Evolutionary conservation across 2,329 filamentous ascomycete genomes (phyloP).

Genomic region (Colletotrichum lupini): DNA sequence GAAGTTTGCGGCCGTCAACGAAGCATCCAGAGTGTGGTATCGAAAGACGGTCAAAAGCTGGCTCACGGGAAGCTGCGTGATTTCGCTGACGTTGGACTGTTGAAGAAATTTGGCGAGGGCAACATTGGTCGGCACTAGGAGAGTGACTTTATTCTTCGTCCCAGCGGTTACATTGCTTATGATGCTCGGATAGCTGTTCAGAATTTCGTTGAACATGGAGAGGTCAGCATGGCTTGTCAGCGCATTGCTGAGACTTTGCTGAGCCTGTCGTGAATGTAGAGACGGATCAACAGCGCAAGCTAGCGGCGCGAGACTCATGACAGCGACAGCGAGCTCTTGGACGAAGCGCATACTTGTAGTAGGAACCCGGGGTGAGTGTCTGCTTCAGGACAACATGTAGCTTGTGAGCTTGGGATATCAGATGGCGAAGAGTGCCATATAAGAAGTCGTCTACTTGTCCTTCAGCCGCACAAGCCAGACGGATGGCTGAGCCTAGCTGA

Average conservation of each 20-base stretch:
- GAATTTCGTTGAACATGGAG: conserved; percentile 24
- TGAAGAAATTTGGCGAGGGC: conserved; percentile 23
- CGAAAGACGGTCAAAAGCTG: conserved; percentile 50
- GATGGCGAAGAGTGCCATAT: background rate
- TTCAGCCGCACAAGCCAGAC: background rate
- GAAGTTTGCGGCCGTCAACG: conserved; percentile 34
- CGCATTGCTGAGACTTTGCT: conserved; percentile 17
- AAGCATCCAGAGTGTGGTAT: conserved; percentile 42
- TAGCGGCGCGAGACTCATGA: background rate
- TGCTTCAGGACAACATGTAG: too few relatives aligned
- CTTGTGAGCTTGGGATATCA: background rate
- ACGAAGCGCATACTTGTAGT: conserved; percentile 8
- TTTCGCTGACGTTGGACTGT: conserved; percentile 33
- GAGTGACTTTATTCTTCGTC: conserved; percentile 7
- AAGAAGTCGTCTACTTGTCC: background rate
- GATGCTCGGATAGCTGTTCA: conserved; percentile 19
- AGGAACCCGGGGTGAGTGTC: background rate
- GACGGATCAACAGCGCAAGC: background rate
- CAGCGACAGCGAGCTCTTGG: background rate
- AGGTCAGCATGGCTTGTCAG: conserved; percentile 16
- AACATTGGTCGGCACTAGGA: conserved; percentile 31
- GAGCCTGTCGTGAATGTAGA: background rate
- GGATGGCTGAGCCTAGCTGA: background rate
- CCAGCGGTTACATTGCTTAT: background rate
- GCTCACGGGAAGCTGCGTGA: conserved; percentile 47